Conservation (phyloP, 768 basidiomycete genomes). For the Mycena crocata region DNA sequence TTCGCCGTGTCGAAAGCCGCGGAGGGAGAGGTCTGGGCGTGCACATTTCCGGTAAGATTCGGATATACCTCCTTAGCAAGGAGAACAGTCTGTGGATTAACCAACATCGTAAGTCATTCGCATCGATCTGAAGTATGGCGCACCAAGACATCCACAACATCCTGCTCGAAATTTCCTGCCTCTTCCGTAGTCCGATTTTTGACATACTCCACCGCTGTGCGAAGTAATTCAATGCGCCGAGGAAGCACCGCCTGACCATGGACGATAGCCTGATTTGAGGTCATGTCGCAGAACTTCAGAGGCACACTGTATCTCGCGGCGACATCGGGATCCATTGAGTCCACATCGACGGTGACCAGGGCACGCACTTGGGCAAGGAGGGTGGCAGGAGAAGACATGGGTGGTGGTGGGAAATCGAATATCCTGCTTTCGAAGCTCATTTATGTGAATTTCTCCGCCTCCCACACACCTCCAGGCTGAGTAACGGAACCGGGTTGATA, state of each 20-base stretch:
- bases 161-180: conserved; percentile 41
- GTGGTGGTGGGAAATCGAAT: background rate
- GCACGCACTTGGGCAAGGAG: conserved; percentile 54
- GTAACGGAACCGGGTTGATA: background rate
- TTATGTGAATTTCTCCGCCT: background rate
- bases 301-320: conserved; percentile 46
- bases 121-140: conserved; percentile 21
- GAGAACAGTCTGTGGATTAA: conserved; percentile 51
- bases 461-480: background rate
- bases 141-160: conserved; percentile 55
- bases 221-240: conserved; percentile 45
- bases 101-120: background rate
- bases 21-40: conserved; percentile 57
- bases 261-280: conserved; percentile 62
- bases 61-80: conserved; percentile 58
- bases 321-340: conserved; percentile 60
- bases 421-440: background rate
- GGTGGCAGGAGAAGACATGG: conserved; percentile 31
- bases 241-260: conserved; percentile 47
- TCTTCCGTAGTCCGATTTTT: conserved; percentile 32
- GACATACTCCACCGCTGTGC: conserved; percentile 47
- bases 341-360: conserved; percentile 55
- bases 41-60: conserved; percentile 55
- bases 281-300: conserved; percentile 57
- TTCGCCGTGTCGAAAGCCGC: conserved; percentile 53